Conservation (phyloP, 805 yeast species). For the Yarrowia hollandica region DNA sequence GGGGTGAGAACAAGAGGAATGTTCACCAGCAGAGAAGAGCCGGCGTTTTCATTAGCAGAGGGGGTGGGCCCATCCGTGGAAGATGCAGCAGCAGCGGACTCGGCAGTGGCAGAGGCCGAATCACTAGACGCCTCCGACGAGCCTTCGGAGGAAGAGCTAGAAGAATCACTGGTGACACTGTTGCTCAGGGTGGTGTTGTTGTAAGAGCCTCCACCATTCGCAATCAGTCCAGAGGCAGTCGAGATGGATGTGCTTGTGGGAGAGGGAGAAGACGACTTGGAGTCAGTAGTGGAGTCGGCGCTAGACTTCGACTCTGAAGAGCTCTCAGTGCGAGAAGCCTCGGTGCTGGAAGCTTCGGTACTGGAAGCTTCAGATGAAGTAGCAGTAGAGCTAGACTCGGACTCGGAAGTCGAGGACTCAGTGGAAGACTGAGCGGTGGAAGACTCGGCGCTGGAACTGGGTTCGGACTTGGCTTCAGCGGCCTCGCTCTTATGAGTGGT, state of each 20-base stretch:
- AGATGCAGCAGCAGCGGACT: not conserved
- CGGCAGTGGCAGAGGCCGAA: not conserved
- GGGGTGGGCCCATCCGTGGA: not conserved
- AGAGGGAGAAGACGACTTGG: not conserved
- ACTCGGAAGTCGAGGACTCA: not conserved
- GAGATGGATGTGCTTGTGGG: not conserved
- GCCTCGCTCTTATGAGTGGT: not conserved
- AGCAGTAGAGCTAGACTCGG: not conserved
- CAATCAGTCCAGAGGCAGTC: not conserved
- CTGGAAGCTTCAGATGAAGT: not conserved
- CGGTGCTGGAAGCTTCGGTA: not conserved
- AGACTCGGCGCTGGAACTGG: not conserved
- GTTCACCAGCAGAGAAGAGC: not conserved
- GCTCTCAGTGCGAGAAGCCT: not conserved
- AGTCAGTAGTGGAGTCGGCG: not conserved
- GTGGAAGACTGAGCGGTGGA: not conserved
- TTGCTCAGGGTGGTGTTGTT: slow-evolving; percentile 23
- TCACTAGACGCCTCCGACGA: not conserved
- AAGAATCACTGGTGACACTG: not conserved
- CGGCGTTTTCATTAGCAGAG: not conserved
- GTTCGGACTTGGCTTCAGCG: not conserved
- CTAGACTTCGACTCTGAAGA: not conserved
- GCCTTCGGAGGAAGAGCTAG: not conserved
- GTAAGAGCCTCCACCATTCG: not conserved
- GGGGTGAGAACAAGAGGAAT: slow-evolving; percentile 9